phyloP scores from a whole-genome alignment of 805 yeast species.

The Phaffomyces antillensis region DNA sequence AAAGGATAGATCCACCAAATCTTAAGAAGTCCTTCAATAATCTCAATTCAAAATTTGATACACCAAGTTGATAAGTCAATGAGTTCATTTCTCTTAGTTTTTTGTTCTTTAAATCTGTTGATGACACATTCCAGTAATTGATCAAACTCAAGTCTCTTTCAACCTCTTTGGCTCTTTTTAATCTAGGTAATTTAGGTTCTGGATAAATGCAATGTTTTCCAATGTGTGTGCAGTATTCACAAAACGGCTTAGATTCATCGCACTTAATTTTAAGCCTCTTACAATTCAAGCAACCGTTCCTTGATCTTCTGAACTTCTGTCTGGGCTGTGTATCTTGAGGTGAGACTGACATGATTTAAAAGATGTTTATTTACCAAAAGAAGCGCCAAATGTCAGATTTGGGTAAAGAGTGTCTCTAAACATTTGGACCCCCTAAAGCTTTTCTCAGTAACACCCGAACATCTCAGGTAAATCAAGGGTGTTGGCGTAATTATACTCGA shows the following conservation, averaged over 20 bases:
- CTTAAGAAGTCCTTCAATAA: conserved; percentile 16
- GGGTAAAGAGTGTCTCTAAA: too few relatives aligned
- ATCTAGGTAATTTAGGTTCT: conserved; percentile 9
- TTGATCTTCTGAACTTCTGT: conserved; percentile 42
- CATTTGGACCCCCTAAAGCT: too few relatives aligned
- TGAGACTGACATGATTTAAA: too few relatives aligned
- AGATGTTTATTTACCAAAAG: too few relatives aligned
- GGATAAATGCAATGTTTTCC: conserved; percentile 66
- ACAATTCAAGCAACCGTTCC: conserved; percentile 85
- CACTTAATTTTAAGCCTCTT: conserved; percentile 86
- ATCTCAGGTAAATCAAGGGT: too few relatives aligned
- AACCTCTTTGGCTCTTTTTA: neutral
- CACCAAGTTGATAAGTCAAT: conserved; percentile 10
- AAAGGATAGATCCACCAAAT: conserved; percentile 18
- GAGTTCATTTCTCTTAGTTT: conserved; percentile 12
- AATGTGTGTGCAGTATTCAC: conserved; percentile 72
- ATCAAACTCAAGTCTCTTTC: neutral
- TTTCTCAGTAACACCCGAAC: too few relatives aligned
- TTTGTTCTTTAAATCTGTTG: neutral
- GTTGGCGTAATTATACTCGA: too few relatives aligned
- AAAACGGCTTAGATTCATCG: conserved; percentile 74
- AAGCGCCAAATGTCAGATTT: too few relatives aligned
- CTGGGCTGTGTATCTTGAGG: neutral
- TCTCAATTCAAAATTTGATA: conserved; percentile 15
- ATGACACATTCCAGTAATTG: neutral